A percentile compares a stretch with the other conserved stretches of the same genome.
Evolutionary conservation across 1,284 basidiomycete species (phyloP).

Genomic region (Cutaneotrichosporon sp.): DNA sequence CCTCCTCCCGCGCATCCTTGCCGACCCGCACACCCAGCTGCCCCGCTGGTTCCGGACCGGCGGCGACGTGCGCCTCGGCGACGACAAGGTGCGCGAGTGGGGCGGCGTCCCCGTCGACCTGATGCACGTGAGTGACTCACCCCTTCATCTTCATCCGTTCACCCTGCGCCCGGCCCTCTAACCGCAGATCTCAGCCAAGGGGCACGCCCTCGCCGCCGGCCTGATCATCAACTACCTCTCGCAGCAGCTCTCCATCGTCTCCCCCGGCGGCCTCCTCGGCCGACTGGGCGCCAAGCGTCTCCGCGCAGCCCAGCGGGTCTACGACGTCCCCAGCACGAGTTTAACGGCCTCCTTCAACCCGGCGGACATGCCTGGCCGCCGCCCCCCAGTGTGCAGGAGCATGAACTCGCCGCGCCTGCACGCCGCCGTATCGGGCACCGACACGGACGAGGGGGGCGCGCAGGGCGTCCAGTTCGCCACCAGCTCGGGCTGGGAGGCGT

Average conservation of each 20-base stretch:
- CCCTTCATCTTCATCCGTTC: too few relatives aligned
- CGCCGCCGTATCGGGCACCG: constrained; percentile 22
- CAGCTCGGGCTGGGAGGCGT: constrained; percentile 21
- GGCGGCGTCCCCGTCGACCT: constrained; percentile 47
- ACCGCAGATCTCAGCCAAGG: constrained; percentile 44
- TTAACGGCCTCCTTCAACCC: constrained; percentile 18
- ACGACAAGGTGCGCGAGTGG: constrained; percentile 46
- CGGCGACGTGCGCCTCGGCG: constrained; percentile 33
- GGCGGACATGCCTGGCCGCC: constrained; percentile 15
- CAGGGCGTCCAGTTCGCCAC: constrained; percentile 10
- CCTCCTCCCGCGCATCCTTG: constrained; percentile 43
- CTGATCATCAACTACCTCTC: constrained; percentile 44
- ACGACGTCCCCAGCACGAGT: constrained; percentile 14
- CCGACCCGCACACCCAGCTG: constrained; percentile 39
- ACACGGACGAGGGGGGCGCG: constrained; percentile 1
- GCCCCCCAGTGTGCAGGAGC: constrained; percentile 38
- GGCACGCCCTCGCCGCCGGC: constrained; percentile 44
- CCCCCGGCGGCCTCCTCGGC: constrained; percentile 8
- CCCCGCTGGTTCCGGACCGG: constrained; percentile 51
- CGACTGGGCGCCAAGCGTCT: constrained; percentile 11
- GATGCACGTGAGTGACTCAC: constrained; percentile 47
- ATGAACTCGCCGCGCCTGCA: constrained; percentile 40
- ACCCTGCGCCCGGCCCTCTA: too few relatives aligned
- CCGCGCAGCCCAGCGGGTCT: constrained; percentile 16
- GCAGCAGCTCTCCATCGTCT: constrained; percentile 29